Conservation (phyloP, 441 rosid genomes). For the Oxalis stricta region DNA sequence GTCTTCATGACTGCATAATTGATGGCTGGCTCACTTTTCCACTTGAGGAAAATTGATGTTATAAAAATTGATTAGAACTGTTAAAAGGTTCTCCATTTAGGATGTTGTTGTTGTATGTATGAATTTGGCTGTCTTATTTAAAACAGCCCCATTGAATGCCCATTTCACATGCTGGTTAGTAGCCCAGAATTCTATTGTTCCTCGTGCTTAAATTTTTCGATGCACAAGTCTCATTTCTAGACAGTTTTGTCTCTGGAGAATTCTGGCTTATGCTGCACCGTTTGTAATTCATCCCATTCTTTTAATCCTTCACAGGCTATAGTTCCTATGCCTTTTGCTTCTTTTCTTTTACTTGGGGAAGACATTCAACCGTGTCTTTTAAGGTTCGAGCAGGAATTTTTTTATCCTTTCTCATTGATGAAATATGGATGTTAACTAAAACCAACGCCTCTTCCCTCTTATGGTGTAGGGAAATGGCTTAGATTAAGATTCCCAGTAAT, state of each 20-base stretch:
- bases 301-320: neutral
- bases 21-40: neutral
- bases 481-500: no score
- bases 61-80: constrained; percentile 1
- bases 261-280: neutral
- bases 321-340: neutral
- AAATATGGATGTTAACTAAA: no score
- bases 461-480: no score
- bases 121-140: constrained; percentile 4
- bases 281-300: neutral
- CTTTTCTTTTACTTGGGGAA: neutral
- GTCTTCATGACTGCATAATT: constrained; percentile 37
- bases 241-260: neutral
- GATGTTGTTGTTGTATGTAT: no score
- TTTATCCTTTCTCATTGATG: no score
- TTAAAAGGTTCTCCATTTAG: no score
- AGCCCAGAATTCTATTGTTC: constrained; percentile 4
- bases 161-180: constrained; percentile 1
- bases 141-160: constrained; percentile 5
- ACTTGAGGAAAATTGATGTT: neutral
- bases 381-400: no score
- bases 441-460: no score
- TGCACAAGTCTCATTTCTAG: neutral
- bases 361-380: no score
- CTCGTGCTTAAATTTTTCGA: neutral